A percentile compares a stretch with the other conserved stretches of the same genome.
phyloP scores from a whole-genome alignment of 148 eudicot species.

The Pouteria glomerata region DNA sequence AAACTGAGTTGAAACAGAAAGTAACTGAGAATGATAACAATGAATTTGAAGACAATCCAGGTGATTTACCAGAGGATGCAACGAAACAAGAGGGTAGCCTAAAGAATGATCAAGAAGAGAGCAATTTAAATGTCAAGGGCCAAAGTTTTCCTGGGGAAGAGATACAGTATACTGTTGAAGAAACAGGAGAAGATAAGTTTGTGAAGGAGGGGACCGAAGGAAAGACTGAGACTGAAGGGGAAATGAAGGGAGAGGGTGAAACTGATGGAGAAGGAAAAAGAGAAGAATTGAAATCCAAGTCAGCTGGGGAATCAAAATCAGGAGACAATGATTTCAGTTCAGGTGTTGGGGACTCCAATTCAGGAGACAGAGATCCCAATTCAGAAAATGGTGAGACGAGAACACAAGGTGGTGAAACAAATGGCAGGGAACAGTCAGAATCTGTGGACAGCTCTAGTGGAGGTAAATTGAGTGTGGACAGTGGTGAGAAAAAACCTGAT shows the following conservation, averaged over 20 bases:
- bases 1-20: constrained; percentile 23
- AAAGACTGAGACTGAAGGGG: constrained; percentile 12
- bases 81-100: constrained; percentile 18
- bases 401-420: constrained; percentile 7
- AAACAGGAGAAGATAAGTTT: constrained; percentile 15
- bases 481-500: constrained; percentile 10
- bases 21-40: constrained; percentile 10
- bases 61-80: constrained; percentile 28
- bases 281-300: background rate
- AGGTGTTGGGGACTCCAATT: no score
- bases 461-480: constrained; percentile 11
- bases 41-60: constrained; percentile 24
- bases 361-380: constrained; percentile 2
- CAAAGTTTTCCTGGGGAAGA: constrained; percentile 9
- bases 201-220: constrained; percentile 16
- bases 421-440: constrained; percentile 12
- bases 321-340: background rate
- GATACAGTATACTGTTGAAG: constrained; percentile 21
- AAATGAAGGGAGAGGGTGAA: background rate
- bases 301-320: background rate
- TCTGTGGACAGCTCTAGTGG: constrained; percentile 10
- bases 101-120: constrained; percentile 9
- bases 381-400: constrained; percentile 16
- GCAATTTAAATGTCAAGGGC: constrained; percentile 4
- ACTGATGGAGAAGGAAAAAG: background rate